Base-by-base conservation (phyloP, 495 filamentous ascomycete genomes). In the Patellaria atrata region DNA sequence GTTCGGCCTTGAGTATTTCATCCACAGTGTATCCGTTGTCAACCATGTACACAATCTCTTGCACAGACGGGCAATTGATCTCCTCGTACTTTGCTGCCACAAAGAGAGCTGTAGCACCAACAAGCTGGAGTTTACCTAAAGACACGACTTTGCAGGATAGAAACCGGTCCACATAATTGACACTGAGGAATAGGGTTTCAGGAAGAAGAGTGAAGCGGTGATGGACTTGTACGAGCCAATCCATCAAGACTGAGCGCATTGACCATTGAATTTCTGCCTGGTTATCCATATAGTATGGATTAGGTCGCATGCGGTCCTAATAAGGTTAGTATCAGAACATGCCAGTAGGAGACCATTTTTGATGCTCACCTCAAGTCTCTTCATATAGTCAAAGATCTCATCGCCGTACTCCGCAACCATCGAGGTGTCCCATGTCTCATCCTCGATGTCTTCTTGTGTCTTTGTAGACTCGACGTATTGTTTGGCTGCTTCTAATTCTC, bases 211-310 rank as follows among this genome's bases (percentile, higher is more conserved):
- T 67, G 62, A 97, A 96, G 27, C 91, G 82, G 45, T 75, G 69
- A 51, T 97, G 89, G 14, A 97, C 89, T 53, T 96, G 87, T 26
- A 94, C 77, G 7, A 97, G 67, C 89, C 89, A 97, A 55, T 96
- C 91, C 77, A 96, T 92, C 34, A 97, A 73, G 27, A 96, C 82
- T 7, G 87, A 75, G 28, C 89, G 82, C 87, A 94, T 94, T 0
- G 87, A 93, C 91, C 91, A 96, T 55, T 92, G 83, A 36, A 97
- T 87, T 56, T 96, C 86, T n/a, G 76, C 73, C 54, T 97, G 89
- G 33, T 79, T 75, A 31, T 93, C 82, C 91, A 97, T 96, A 62
- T 97, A 97, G 48, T 86, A 72, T 2, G 80, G 65, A 50, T 86
- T 80, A 0, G 89, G 89, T 26, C 83, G 59, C 70, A 96, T 77